These are phyloP conservation scores for Tolypocladium inflatum DNA, from an alignment of 2,329 filamentous ascomycete species.

Conservation along the genomic window DNA sequence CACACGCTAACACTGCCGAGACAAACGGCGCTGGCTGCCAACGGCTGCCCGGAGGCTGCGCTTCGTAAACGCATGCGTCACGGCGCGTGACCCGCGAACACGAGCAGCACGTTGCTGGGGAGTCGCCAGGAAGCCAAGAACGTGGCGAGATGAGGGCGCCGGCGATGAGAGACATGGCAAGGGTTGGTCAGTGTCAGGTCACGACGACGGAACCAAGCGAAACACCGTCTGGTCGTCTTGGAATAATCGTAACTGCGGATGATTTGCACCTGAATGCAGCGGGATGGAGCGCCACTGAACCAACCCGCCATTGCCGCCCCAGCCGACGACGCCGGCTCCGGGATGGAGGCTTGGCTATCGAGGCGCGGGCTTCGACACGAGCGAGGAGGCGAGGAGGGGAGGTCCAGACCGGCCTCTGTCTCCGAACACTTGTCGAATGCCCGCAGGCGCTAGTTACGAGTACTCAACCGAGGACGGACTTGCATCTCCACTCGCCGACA, in stretches of 20 bases:
- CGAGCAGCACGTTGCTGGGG: not conserved
- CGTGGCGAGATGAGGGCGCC: not conserved
- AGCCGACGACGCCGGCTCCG: too few relatives aligned
- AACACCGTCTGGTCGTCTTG: not conserved
- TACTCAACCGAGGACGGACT: too few relatives aligned
- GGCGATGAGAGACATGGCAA: not conserved
- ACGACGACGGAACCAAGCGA: too few relatives aligned
- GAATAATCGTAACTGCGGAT: not conserved
- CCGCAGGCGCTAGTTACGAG: too few relatives aligned
- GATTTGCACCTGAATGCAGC: not conserved
- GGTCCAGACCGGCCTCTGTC: too few relatives aligned
- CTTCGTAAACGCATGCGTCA: not conserved
- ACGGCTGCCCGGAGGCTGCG: not conserved
- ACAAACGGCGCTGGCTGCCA: not conserved
- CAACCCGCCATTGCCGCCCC: too few relatives aligned
- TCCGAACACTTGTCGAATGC: too few relatives aligned
- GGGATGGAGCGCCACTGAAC: too few relatives aligned
- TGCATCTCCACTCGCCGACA: too few relatives aligned
- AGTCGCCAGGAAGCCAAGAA: not conserved
- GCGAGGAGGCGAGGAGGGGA: too few relatives aligned
- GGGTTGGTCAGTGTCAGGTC: not conserved
- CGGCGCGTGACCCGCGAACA: not conserved
- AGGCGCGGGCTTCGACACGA: too few relatives aligned
- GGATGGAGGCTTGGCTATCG: too few relatives aligned
- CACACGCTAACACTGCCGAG: not conserved